phyloP scores from a whole-genome alignment of 345 rosid genomes.

The Sonneratia alba region DNA sequence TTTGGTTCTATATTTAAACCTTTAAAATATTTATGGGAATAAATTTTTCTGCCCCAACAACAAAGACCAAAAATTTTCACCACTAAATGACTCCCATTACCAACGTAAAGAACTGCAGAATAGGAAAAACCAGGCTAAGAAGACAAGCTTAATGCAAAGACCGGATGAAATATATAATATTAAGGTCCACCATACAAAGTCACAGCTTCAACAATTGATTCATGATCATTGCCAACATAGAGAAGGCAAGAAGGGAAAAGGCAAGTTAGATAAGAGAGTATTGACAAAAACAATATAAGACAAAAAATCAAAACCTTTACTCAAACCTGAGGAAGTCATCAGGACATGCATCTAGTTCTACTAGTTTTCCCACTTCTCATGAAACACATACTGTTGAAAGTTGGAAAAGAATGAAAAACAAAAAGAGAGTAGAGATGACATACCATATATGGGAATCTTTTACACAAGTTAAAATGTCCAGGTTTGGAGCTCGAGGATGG shows the following conservation, averaged over 20 bases:
- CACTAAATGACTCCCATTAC: not conserved
- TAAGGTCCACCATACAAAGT: not conserved
- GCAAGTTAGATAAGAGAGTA: not conserved
- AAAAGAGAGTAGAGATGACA: conserved; percentile 5
- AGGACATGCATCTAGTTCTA: not conserved
- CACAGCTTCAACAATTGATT: not conserved
- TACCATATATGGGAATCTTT: conserved; percentile 99
- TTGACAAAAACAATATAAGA: not conserved
- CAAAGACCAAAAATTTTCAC: not conserved
- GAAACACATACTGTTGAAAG: not conserved
- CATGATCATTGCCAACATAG: not conserved
- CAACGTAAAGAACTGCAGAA: not conserved
- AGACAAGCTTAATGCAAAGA: not conserved
- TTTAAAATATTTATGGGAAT: not conserved
- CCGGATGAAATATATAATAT: not conserved
- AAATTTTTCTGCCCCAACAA: not conserved
- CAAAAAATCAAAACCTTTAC: not conserved
- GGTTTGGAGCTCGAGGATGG: conserved; percentile 99
- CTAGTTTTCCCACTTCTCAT: not conserved
- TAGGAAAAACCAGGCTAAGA: not conserved
- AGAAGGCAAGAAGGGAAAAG: not conserved
- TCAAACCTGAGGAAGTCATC: not conserved
- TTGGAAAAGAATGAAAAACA: conserved; percentile 1
- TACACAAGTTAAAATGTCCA: conserved; percentile 85
- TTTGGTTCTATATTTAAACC: not conserved